Percentiles rank a stretch among this genome's conserved stretches.
phyloP scores from a whole-genome alignment of 2,329 filamentous ascomycete genomes.

The Sphaerostilbella broomeana region DNA sequence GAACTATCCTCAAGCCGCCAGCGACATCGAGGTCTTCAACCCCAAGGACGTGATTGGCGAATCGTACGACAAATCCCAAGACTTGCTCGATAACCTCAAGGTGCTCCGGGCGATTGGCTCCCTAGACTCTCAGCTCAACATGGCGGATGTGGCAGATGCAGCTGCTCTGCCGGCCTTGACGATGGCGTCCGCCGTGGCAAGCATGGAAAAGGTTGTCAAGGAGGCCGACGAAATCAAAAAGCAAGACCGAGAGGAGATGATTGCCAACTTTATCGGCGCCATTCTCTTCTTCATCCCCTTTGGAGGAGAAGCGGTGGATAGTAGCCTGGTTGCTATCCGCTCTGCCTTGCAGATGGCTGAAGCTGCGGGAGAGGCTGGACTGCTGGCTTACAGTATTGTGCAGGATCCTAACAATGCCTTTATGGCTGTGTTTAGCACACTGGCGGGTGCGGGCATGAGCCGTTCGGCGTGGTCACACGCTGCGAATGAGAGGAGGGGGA shows the following conservation, averaged over 20 bases:
- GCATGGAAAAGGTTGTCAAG: conserved; percentile 22
- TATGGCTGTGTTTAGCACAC: conserved; percentile 19
- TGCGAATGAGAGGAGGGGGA: conserved; percentile 14
- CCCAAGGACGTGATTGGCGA: conserved; percentile 18
- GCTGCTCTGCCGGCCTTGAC: conserved; percentile 18
- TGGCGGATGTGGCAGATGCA: conserved; percentile 13
- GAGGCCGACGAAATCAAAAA: conserved; percentile 19
- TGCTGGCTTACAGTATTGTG: conserved; percentile 20
- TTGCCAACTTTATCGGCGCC: conserved; percentile 33
- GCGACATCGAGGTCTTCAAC: conserved; percentile 16
- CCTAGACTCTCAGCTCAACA: neutral
- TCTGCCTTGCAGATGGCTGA: conserved; percentile 16
- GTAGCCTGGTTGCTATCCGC: conserved; percentile 12
- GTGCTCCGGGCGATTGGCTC: conserved; percentile 1
- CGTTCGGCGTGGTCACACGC: conserved; percentile 12
- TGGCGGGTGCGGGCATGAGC: conserved; percentile 15
- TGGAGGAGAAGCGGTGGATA: conserved; percentile 36
- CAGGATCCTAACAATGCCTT: conserved; percentile 22
- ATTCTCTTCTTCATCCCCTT: conserved; percentile 45
- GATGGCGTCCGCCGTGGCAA: conserved; percentile 18
- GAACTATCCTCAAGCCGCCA: conserved; percentile 13
- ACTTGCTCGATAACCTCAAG: conserved; percentile 7
- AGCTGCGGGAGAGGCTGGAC: conserved; percentile 19
- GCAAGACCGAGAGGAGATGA: conserved; percentile 18
- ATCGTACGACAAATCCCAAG: conserved; percentile 12